Base-by-base conservation (phyloP, 1,284 basidiomycete genomes). In the Kwoniella shivajii region DNA sequence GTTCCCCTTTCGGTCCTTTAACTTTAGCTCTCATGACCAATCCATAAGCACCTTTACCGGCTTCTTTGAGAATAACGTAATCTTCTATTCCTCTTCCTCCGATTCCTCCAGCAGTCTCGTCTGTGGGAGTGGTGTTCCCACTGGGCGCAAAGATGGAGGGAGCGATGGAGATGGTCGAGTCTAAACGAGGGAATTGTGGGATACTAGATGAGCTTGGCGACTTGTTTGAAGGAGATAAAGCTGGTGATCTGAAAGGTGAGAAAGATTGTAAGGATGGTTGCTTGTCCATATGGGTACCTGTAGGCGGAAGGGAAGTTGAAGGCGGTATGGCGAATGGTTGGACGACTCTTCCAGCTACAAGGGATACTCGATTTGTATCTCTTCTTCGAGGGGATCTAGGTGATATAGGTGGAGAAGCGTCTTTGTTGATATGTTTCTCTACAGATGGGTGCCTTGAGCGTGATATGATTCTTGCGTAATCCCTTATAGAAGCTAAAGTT, bases 11-110 rank as follows among this genome's bases (percentile, higher is more conserved):
- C 1, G 82, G 69, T 36, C 83, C 84, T 67, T 88, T 88, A 73
- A 92, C 89, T 57, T 89, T 83, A 1, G 87, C 95, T 51, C 90
- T 84, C 79, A 96, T 94, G 26, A 99, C 95, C 42, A 98, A 82
- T 0, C 95, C 95, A 76, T 99, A 99, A 13, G 95, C 95, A n/a
- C 95, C 95, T 57, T 92, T 84, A 24, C 95, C 92, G 20, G 94
- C 89, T 71, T 96, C 92, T 47, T 84, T 84, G 64, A 92, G 85
- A 53, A 96, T 88, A 29, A 88, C 82, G 68, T 78, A 78, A 56
- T 78, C 76, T 33, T 75, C 73, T 36, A 78, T 78, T 9, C 77
- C 77, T 11, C 71, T 66, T 4, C 76, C 77, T 26, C 77, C 77
- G 1, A 72, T 61, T 22, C 76, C 77, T 13, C 71, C 73, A 0